Conservation (phyloP, 164 flowering plant species). For the Aristolochia fimbriata region DNA sequence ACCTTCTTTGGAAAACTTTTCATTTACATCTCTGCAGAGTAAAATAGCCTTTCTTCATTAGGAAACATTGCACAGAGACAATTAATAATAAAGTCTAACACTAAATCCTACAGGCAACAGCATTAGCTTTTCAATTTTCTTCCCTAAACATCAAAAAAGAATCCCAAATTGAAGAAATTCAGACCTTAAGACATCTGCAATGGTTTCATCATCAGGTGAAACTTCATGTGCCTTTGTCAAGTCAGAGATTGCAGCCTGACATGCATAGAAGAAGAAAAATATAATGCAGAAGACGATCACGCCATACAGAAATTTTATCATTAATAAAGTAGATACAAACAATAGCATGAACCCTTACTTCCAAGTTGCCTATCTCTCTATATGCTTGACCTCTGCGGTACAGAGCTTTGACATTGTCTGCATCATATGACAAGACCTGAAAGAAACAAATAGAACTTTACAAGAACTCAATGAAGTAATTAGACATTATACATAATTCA, state of each 20-base stretch:
- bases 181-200: constrained; percentile 72
- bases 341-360: constrained; percentile 34
- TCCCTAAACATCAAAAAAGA: neutral
- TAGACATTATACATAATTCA: neutral
- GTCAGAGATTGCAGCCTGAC: constrained; percentile 79
- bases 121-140: neutral
- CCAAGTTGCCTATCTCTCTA: constrained; percentile 54
- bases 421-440: constrained; percentile 75
- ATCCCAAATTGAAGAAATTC: neutral
- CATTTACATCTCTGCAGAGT: constrained; percentile 50
- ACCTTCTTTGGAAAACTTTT: constrained; percentile 37
- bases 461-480: neutral
- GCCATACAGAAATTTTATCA: too few species aligned
- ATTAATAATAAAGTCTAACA: too few species aligned
- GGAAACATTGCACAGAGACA: too few species aligned
- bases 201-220: constrained; percentile 89
- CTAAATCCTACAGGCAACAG: constrained; percentile 1
- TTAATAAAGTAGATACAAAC: too few species aligned
- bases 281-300: too few species aligned
- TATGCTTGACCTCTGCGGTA: constrained; percentile 97
- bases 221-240: constrained; percentile 61
- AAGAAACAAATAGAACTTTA: neutral
- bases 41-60: neutral
- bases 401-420: constrained; percentile 80
- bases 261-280: constrained; percentile 1